Evolutionary conservation across 768 basidiomycete genomes (phyloP), one percentile per base, ranked within the genome.

Genomic region (Mycena venus): DNA sequence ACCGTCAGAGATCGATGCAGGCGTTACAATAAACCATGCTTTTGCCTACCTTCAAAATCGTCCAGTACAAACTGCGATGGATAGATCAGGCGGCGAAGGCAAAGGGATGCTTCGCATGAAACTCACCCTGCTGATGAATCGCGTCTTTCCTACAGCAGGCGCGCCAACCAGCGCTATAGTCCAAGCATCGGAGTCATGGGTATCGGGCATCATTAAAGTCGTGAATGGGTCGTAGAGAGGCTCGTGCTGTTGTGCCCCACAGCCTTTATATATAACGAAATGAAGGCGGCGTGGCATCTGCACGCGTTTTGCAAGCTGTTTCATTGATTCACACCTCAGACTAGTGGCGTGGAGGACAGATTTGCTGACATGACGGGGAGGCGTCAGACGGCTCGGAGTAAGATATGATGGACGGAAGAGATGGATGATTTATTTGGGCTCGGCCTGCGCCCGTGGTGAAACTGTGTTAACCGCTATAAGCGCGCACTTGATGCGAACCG

Each of bases 121-220:
- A 65, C 75, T 19, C 36, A 77, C 75, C 42, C 69, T 27, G 61
- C 72, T 70, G 44, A 77, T 71, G 69, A 77, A 77, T 34, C 75
- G 75, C 29, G 75, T 74, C 66, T 77, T 74, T 25, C 75, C 75
- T 17, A 77, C 72, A 9, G 60, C 65, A 27, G 69, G 75, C 15
- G 72, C 75, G 32, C 75, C 75, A 55, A 71, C 72, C n/a, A 77
- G 44, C 36, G 72, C 75, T 29, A 77, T 68, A 23, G 72, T 72
- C 75, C 75, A 77, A 23, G 72, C 75, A 44, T 77, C 75, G 51
- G 34, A 63, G 64, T 70, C 72, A 68, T 70, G 31, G 40, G 68
- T 51, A 71, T 75, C 69, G 40, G 12, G 56, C 59, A 32, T 68
- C 75, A 76, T 69, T n/a, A 67, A 64, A 19, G 71, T 65, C 75